These are phyloP conservation scores for Elaeagnus macrophylla DNA, from an alignment of 306 rosid species.

Conservation along the genomic window DNA sequence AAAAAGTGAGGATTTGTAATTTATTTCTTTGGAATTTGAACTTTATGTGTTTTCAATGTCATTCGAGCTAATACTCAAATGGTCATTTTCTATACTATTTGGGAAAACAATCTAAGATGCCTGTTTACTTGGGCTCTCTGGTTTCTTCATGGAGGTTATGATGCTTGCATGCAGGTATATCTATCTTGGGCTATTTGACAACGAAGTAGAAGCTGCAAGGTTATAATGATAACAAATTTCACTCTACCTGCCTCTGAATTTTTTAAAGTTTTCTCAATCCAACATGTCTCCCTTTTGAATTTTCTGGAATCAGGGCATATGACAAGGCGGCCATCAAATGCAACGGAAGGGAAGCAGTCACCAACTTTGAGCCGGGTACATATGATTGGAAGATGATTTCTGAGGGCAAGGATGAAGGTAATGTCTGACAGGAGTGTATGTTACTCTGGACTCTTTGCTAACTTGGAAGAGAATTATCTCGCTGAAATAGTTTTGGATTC, in stretches of 20 bases:
- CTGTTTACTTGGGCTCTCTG: slow-evolving; percentile 62
- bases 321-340: slow-evolving; percentile 96
- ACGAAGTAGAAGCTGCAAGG: slow-evolving; percentile 99
- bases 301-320: slow-evolving; percentile 91
- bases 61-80: no score
- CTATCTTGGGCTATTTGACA: slow-evolving; percentile 99
- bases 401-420: slow-evolving; percentile 54
- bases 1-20: slow-evolving; percentile 82
- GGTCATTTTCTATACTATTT: slow-evolving; percentile 32
- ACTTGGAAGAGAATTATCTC: no score
- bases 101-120: slow-evolving; percentile 52
- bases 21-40: slow-evolving; percentile 17
- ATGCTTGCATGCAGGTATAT: slow-evolving; percentile 99
- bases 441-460: no score
- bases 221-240: slow-evolving; percentile 81
- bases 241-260: slow-evolving; percentile 62
- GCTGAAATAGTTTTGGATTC: no score
- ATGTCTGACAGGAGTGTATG: neutral
- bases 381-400: slow-evolving; percentile 60
- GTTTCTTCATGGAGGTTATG: slow-evolving; percentile 71
- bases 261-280: slow-evolving; percentile 61
- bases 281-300: slow-evolving; percentile 69
- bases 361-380: slow-evolving; percentile 82
- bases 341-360: slow-evolving; percentile 95
- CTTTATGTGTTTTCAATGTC: slow-evolving; percentile 10